phyloP scores from a whole-genome alignment of 768 basidiomycete genomes.

The Termitomyces sp. region DNA sequence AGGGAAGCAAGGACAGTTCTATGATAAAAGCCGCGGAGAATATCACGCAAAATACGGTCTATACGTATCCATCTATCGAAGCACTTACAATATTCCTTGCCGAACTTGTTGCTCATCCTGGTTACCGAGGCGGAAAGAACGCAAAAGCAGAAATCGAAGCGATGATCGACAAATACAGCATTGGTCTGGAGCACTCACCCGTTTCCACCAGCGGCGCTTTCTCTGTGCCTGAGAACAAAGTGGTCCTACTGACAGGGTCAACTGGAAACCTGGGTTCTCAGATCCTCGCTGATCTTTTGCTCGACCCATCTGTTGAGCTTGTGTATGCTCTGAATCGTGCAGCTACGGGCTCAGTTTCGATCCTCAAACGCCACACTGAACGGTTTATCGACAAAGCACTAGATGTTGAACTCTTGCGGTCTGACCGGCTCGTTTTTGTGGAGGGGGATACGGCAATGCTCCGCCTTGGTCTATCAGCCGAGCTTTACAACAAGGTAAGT shows the following conservation, averaged over 20 bases:
- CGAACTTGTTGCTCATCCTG: constrained; percentile 6
- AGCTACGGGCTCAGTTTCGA: constrained; percentile 2
- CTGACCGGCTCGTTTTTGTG: constrained; percentile 27
- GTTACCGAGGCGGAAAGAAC: not conserved
- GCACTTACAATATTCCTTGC: constrained; percentile 17
- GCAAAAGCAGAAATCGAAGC: constrained; percentile 15
- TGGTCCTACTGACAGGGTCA: constrained; percentile 16
- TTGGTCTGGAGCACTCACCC: constrained; percentile 4
- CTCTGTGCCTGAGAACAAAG: not conserved
- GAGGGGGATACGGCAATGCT: constrained; percentile 25
- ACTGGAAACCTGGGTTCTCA: constrained; percentile 18
- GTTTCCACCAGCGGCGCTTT: not conserved
- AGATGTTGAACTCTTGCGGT: constrained; percentile 19
- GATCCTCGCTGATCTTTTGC: constrained; percentile 11
- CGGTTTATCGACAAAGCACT: constrained; percentile 24
- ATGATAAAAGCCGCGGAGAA: constrained; percentile 17
- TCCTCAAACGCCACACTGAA: constrained; percentile 13
- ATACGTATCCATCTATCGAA: constrained; percentile 23
- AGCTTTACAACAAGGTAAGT: constrained; percentile 17
- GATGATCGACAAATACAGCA: constrained; percentile 35
- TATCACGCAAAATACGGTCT: constrained; percentile 24
- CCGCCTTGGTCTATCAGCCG: constrained; percentile 23
- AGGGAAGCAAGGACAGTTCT: constrained; percentile 10
- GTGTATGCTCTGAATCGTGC: constrained; percentile 17
- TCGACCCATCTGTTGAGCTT: constrained; percentile 7